These are phyloP conservation scores for Phytophthora chlamydospora DNA, from an alignment of 352 stramenopile genomes.

Conservation along the genomic window DNA sequence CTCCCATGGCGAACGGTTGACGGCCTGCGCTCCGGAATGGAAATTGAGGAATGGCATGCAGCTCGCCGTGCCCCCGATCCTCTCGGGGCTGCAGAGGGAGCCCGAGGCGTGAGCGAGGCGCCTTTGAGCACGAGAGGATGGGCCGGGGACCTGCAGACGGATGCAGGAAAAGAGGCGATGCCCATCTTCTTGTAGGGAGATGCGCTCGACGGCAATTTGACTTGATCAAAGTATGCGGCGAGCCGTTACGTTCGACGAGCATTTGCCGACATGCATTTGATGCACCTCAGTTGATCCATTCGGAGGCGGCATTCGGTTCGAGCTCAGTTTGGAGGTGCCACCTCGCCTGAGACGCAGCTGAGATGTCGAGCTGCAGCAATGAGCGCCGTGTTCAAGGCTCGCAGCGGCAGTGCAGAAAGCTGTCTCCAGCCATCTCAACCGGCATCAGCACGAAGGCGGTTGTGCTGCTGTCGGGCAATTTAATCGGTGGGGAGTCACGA, in stretches of 20 bases:
- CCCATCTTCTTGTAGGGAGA: constrained; percentile 3
- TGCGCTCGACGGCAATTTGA: not conserved
- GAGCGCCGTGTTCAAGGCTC: too few relatives aligned
- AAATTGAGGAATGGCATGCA: too few relatives aligned
- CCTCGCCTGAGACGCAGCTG: too few relatives aligned
- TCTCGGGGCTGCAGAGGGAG: not conserved
- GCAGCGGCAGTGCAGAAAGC: too few relatives aligned
- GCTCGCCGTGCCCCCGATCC: not conserved
- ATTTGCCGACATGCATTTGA: constrained; percentile 2
- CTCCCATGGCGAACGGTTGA: constrained; percentile 14
- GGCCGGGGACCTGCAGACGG: constrained; percentile 2
- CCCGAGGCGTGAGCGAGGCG: constrained; percentile 6
- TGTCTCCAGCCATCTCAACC: too few relatives aligned
- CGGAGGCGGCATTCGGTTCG: too few relatives aligned
- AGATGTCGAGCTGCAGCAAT: too few relatives aligned
- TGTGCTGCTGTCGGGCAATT: too few relatives aligned
- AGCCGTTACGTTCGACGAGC: constrained; percentile 1
- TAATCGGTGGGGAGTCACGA: too few relatives aligned
- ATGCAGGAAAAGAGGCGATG: not conserved
- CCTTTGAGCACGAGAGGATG: constrained; percentile 7
- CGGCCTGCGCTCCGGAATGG: too few relatives aligned
- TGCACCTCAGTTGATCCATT: not conserved
- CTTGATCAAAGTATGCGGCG: not conserved
- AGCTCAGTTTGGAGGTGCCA: too few relatives aligned
- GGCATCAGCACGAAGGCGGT: too few relatives aligned